These are phyloP conservation scores for Amanita rimosa DNA, from an alignment of 768 basidiomycete genomes.

Conservation along the genomic window DNA sequence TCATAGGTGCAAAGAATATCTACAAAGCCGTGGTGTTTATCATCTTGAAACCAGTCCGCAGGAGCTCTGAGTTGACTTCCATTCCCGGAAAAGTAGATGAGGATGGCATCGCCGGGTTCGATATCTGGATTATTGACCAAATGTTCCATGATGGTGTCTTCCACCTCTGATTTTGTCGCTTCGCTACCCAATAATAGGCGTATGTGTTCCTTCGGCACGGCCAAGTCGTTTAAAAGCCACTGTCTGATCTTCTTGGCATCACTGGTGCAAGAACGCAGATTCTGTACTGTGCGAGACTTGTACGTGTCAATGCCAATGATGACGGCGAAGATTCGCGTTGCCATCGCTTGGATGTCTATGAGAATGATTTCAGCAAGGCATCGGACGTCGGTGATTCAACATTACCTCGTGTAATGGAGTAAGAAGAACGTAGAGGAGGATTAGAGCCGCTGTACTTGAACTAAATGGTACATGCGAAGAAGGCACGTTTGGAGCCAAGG, in stretches of 20 bases:
- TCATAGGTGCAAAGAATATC: slow-evolving; percentile 61
- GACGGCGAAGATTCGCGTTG: slow-evolving; percentile 44
- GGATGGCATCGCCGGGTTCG: slow-evolving; percentile 47
- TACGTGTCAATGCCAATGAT: slow-evolving; percentile 63
- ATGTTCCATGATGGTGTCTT: slow-evolving; percentile 49
- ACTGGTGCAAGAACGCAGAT: slow-evolving; percentile 52
- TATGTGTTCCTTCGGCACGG: slow-evolving; percentile 48
- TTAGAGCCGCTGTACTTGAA: background rate
- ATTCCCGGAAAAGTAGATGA: slow-evolving; percentile 70
- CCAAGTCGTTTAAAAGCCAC: slow-evolving; percentile 46
- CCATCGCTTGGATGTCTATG: slow-evolving; percentile 11
- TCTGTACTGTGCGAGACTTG: slow-evolving; percentile 53
- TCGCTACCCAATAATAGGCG: slow-evolving; percentile 43
- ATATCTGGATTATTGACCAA: slow-evolving; percentile 52
- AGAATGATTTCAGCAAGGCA: background rate
- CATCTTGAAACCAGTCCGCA: slow-evolving; percentile 43
- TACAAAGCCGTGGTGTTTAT: slow-evolving; percentile 18
- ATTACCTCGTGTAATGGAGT: background rate
- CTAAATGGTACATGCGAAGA: background rate
- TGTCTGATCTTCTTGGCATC: slow-evolving; percentile 49
- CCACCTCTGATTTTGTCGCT: slow-evolving; percentile 52
- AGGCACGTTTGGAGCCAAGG: background rate
- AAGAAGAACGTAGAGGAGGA: background rate
- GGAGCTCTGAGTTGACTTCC: slow-evolving; percentile 51
- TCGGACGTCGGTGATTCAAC: background rate